Evolutionary conservation across 2,329 filamentous ascomycete species (phyloP).

Genomic region (Diaporthe capsici): DNA sequence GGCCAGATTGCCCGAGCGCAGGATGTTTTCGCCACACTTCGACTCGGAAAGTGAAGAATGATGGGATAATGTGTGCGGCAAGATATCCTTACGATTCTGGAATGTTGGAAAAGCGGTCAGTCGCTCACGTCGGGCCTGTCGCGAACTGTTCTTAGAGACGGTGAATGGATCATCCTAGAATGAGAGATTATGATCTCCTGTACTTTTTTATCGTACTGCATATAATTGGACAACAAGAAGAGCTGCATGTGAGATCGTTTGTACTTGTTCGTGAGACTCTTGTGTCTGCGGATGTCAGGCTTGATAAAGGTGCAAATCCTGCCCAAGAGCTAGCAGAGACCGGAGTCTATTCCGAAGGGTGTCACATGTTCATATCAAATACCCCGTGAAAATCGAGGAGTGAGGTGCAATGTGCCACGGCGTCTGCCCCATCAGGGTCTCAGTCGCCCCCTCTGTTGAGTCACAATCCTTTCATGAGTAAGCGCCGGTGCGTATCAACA

Average conservation of each 20-base stretch:
- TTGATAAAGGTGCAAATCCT: neutral
- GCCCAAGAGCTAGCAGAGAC: neutral
- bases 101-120: neutral
- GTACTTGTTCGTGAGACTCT: neutral
- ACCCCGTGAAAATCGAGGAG: neutral
- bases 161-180: neutral
- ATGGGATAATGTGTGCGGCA: neutral
- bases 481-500: neutral
- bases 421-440: too few relatives aligned
- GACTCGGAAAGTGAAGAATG: neutral
- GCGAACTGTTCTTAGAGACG: too few relatives aligned
- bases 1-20: slow-evolving; percentile 14
- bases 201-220: too few relatives aligned
- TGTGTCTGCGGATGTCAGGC: too few relatives aligned
- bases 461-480: neutral
- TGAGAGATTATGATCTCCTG: neutral
- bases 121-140: neutral
- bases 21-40: neutral
- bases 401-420: neutral
- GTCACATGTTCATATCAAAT: too few relatives aligned
- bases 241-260: too few relatives aligned
- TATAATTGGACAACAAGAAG: neutral
- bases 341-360: neutral
- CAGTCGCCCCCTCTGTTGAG: neutral
- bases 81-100: too few relatives aligned